A percentile compares a stretch with the other conserved stretches of the same genome.
Evolutionary conservation across 306 rosid genomes (phyloP).

Genomic region (Trifolium fragiferum): DNA sequence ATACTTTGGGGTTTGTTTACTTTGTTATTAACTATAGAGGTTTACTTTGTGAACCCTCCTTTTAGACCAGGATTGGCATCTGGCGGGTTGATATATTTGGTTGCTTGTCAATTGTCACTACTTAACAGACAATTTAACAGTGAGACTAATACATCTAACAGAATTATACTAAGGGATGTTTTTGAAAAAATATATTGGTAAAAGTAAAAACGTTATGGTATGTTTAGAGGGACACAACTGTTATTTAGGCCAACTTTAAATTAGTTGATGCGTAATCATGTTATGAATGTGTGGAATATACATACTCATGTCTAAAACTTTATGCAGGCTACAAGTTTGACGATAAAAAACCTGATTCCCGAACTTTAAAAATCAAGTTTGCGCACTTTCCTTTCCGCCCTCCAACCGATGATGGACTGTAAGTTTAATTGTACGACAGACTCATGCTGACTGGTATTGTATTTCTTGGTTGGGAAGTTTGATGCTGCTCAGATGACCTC

Average conservation of each 20-base stretch:
- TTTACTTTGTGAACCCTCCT: background rate
- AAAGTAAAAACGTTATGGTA: background rate
- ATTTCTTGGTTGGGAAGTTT: slow-evolving; percentile 33
- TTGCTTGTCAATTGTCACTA: background rate
- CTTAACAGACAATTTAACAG: background rate
- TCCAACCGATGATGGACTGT: slow-evolving; percentile 52
- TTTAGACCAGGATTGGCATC: background rate
- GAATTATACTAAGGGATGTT: background rate
- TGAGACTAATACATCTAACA: background rate
- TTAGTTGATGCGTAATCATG: background rate
- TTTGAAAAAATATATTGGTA: background rate
- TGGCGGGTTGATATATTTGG: background rate
- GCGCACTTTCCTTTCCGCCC: slow-evolving; percentile 84
- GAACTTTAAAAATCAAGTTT: slow-evolving; percentile 64
- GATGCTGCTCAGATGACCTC: slow-evolving; percentile 33
- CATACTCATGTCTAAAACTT: slow-evolving; percentile 36
- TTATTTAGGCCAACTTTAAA: slow-evolving; percentile 6
- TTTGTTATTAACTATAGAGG: background rate
- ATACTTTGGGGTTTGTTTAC: background rate
- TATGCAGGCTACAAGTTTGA: slow-evolving; percentile 82
- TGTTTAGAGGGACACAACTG: background rate
- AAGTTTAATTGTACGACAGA: slow-evolving; percentile 34
- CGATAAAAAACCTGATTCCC: slow-evolving; percentile 67
- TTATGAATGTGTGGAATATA: slow-evolving; percentile 22
- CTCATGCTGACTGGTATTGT: slow-evolving; percentile 38